Evolutionary conservation across 345 rosid genomes (phyloP).

Genomic region (Litchi chinensis): DNA sequence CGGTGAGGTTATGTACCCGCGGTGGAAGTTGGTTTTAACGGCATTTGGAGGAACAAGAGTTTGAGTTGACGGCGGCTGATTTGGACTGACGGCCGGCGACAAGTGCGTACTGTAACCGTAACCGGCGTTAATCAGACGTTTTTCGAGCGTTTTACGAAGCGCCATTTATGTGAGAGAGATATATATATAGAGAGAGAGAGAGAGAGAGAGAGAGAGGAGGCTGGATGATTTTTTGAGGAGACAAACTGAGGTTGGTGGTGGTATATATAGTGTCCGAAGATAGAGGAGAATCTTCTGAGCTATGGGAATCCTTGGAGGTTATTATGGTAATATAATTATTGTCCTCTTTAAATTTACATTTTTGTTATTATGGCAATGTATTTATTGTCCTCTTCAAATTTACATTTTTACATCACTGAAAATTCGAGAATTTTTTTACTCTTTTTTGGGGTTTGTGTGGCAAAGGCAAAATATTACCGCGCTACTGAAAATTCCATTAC

Average conservation of each 20-base stretch:
- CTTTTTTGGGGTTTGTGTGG: too few relatives aligned
- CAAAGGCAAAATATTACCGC: too few relatives aligned
- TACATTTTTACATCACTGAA: too few relatives aligned
- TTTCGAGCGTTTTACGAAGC: slow-evolving; percentile 43
- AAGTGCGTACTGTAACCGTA: slow-evolving; percentile 15
- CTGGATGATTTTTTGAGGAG: neutral
- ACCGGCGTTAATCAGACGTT: slow-evolving; percentile 31
- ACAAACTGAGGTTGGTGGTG: neutral
- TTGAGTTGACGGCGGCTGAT: slow-evolving; percentile 20
- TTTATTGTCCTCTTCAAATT: too few relatives aligned
- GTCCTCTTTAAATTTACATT: too few relatives aligned
- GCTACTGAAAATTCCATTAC: too few relatives aligned
- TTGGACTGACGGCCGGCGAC: slow-evolving; percentile 26
- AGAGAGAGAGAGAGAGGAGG: neutral
- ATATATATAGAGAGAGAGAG: neutral
- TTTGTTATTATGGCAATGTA: too few relatives aligned
- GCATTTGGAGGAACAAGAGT: slow-evolving; percentile 25
- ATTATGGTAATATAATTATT: too few relatives aligned
- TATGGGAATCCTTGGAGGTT: too few relatives aligned
- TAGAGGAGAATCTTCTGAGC: too few relatives aligned
- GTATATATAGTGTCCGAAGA: slow-evolving; percentile 43
- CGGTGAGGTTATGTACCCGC: slow-evolving; percentile 47
- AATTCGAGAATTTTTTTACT: too few relatives aligned
- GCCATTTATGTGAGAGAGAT: slow-evolving; percentile 41
- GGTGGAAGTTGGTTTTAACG: slow-evolving; percentile 23